Base-by-base conservation (phyloP, 768 basidiomycete genomes). In the Serendipita indica region DNA sequence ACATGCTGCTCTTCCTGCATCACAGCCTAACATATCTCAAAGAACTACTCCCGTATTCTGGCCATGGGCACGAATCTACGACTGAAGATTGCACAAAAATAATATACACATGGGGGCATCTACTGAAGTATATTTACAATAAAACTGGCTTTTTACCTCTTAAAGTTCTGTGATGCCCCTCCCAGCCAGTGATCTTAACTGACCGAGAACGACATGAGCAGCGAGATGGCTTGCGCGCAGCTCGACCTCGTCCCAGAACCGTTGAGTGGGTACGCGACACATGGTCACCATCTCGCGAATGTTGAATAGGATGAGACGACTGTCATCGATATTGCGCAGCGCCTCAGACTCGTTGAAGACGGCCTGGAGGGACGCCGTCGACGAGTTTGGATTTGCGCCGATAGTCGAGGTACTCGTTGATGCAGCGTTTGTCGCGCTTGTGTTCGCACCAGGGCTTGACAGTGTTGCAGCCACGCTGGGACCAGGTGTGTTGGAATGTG, bases 1-100 rank as follows among this genome's bases (percentile, higher is more conserved):
- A 3, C 10, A 0, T 22, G 16, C 28, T 7, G 4, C 1, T 39
- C 3, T 45, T 5, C 20, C 27, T 33, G 34, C 34, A 35, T 60
- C 33, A 3, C 22, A 3, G 3, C 41, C 16, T 57, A 2, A 37
- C 60, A 5, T 25, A 41, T 18, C 18, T 49, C 59, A 33, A 60
- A 72, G 70, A 45, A 67, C 57, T 30, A 67, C 70, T 12, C 72
- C 72, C 25, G 65, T 71, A 32, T 69, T 73, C 60, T 73, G 68
- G 68, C 71, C 71, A 52, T 69, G 60, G 58, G n/a, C 30, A 4
- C 20, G n/a, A 28, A 30, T 54, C 49, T 54, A 54, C 30, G 49
- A 54, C 32, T 54, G n/a, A n/a, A n/a, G n/a, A n/a, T n/a, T n/a
- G n/a, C n/a, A n/a, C n/a, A n/a, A n/a, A n/a, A n/a, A n/a, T n/a